phyloP scores from a whole-genome alignment of 1,284 basidiomycete genomes.

The Cutaneotrichosporon sp. region DNA sequence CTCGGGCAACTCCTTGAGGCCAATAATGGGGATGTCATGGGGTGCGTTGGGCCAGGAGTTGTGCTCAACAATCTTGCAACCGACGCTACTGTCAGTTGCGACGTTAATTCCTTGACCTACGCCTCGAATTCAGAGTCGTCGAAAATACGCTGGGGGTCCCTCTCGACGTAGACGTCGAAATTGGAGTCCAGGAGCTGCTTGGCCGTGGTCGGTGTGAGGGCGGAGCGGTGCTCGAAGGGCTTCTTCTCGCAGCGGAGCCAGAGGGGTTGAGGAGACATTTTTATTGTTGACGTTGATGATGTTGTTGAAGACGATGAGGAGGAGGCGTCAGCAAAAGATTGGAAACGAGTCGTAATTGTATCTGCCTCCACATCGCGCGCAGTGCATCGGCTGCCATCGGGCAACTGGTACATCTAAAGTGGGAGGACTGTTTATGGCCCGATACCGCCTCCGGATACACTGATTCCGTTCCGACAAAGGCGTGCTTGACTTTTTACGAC shows the following conservation, averaged over 20 bases:
- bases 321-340: not conserved
- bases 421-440: too few relatives aligned
- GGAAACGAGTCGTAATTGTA: too few relatives aligned
- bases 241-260: slow-evolving; percentile 97
- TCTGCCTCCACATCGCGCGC: too few relatives aligned
- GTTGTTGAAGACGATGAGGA: not conserved
- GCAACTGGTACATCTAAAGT: not conserved
- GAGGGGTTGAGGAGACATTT: slow-evolving; percentile 50
- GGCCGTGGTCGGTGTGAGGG: slow-evolving; percentile 87
- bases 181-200: slow-evolving; percentile 85
- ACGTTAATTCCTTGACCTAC: slow-evolving; percentile 54
- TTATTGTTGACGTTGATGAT: slow-evolving; percentile 24
- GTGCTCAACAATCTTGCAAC: slow-evolving; percentile 82
- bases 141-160: slow-evolving; percentile 93
- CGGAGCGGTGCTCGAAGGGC: slow-evolving; percentile 85
- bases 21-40: slow-evolving; percentile 74
- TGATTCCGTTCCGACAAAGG: too few relatives aligned
- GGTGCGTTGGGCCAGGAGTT: slow-evolving; percentile 84
- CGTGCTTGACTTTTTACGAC: too few relatives aligned
- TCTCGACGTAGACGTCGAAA: slow-evolving; percentile 87
- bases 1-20: slow-evolving; percentile 88
- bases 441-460: too few relatives aligned
- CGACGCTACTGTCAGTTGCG: slow-evolving; percentile 58
- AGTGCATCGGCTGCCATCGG: not conserved
- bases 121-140: slow-evolving; percentile 87